Evolutionary conservation across 169 alveolate genomes (phyloP), one percentile per base, ranked within the genome.

Genomic region (Plasmodium berghei): DNA sequence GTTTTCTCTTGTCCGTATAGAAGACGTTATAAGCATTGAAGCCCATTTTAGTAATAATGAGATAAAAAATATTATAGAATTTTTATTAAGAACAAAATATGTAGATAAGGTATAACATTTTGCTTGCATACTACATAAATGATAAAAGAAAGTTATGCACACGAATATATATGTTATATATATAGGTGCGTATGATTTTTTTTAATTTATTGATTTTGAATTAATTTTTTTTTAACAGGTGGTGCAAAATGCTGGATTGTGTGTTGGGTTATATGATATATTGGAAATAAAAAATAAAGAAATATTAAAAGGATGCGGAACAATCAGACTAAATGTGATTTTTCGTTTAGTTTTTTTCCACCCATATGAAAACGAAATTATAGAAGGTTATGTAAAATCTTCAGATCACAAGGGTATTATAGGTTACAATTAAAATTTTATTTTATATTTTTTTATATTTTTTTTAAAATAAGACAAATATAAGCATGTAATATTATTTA

Each of bases 301-400:
- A 55, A 75, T 75, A 24, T 48, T 75, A 40, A 61, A 63, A 48
- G 88, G 88, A 8, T 46, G 63, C 22, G 88, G 88, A 9, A 74
- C 62, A 42, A 75, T 75, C 45, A 48, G 88, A 62, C 64, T 75
- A 24, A 67, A 62, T 16, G 88, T 75, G 3, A 75, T 75, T 75
- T 75, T 75, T 40, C 61, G 88, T 14, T 45, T 75, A 20, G 88
- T 75, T 24, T 62, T 62, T 75, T 75, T 75, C 24, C 75, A 61
- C 14, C 88, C 88, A 6, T 75, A 62, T 75, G 88, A 75, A 63
- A 75, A 75, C 34, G 88, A 75, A 75, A 75, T 75, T 75, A 63
- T 75, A 26, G 88, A 75, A 45, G 88, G 88, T 12, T 75, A 62
- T 67, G 88, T 75, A 9, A 75, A 75, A 56, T 62, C 62, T 12